phyloP scores from a whole-genome alignment of 2,329 filamentous ascomycete genomes.

The Trichoderma afroharzianum region DNA sequence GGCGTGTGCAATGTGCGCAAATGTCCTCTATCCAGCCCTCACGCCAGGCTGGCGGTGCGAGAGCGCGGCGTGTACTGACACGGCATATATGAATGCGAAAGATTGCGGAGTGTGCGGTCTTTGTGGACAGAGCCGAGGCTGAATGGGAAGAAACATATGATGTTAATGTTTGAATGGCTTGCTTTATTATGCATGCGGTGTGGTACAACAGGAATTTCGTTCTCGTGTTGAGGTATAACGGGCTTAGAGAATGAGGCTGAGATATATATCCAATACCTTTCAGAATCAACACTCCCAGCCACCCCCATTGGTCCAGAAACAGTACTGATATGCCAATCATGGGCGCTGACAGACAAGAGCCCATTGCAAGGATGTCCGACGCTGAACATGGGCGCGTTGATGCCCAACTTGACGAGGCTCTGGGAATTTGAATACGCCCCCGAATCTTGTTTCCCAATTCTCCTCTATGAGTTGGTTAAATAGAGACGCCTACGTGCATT shows the following conservation, averaged over 20 bases:
- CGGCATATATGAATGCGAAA: slow-evolving; percentile 62
- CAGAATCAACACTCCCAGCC: neutral
- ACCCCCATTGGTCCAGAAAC: neutral
- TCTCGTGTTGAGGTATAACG: neutral
- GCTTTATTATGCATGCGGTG: neutral
- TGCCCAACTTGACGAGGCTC: neutral
- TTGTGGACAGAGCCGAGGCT: slow-evolving; percentile 49
- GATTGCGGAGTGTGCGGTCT: slow-evolving; percentile 69
- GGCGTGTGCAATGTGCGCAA: slow-evolving; percentile 66
- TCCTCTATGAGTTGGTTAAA: neutral
- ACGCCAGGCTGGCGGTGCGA: slow-evolving; percentile 62
- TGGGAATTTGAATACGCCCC: accelerated
- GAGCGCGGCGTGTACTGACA: slow-evolving; percentile 51
- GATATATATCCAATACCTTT: neutral
- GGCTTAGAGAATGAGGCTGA: neutral
- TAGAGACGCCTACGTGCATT: neutral
- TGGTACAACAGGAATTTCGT: neutral
- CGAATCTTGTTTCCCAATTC: too few species aligned
- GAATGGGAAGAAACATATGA: neutral
- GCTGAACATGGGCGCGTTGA: neutral
- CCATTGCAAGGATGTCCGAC: neutral
- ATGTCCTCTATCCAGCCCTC: slow-evolving; percentile 58
- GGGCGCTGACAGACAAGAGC: neutral
- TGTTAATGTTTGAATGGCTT: neutral
- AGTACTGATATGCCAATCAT: neutral